Conservation (phyloP, 1,139 yeast species). For the Suhomyces maxii region DNA sequence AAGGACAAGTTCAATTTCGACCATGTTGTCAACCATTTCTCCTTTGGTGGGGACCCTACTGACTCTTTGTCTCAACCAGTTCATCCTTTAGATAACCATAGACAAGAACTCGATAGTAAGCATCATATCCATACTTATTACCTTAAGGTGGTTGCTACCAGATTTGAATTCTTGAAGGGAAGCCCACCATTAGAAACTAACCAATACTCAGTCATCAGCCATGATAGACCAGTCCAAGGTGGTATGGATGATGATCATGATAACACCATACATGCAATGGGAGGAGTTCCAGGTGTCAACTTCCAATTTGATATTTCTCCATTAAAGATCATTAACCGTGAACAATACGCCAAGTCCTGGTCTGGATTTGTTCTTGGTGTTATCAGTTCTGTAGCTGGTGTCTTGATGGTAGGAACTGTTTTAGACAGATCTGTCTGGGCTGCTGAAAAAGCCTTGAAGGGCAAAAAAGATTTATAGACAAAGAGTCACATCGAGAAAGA, state of each 20-base stretch:
- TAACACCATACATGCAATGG: conserved; percentile 77
- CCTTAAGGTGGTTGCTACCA: conserved; percentile 86
- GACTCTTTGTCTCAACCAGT: conserved; percentile 22
- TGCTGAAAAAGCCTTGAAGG: conserved; percentile 76
- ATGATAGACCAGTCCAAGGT: conserved; percentile 80
- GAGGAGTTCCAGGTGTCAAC: conserved; percentile 90
- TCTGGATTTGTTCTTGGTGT: conserved; percentile 84
- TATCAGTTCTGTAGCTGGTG: conserved; percentile 89
- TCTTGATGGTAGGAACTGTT: conserved; percentile 86
- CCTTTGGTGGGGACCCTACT: conserved; percentile 69
- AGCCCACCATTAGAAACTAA: conserved; percentile 67
- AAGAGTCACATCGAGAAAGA: not conserved
- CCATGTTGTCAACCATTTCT: conserved; percentile 75
- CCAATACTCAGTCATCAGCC: conserved; percentile 88
- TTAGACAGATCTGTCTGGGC: conserved; percentile 87
- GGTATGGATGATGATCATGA: conserved; percentile 92
- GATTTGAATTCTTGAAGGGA: conserved; percentile 67
- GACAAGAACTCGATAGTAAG: conserved; percentile 46
- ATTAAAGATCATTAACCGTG: conserved; percentile 82
- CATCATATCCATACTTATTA: conserved; percentile 73
- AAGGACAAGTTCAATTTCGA: conserved; percentile 62
- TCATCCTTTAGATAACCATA: conserved; percentile 71
- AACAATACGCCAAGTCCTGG: conserved; percentile 76
- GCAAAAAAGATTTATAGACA: conserved; percentile 57
- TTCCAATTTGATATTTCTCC: conserved; percentile 92